A percentile compares a stretch with the other conserved stretches of the same genome.
phyloP scores from a whole-genome alignment of 768 basidiomycete genomes.

The Tylopilus cervinicoccineus region DNA sequence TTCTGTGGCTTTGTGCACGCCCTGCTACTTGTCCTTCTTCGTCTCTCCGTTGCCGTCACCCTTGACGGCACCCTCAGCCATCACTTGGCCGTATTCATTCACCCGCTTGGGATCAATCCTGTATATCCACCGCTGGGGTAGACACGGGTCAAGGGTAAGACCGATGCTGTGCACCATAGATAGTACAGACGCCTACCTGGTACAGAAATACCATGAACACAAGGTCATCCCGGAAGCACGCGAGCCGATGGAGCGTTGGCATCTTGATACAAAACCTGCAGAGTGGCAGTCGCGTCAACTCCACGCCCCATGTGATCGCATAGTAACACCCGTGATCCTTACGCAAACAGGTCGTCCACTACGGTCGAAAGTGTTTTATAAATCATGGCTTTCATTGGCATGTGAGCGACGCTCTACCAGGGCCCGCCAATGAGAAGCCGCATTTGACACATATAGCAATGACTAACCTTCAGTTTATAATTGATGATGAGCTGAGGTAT shows the following conservation, averaged over 20 bases:
- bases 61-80: constrained; percentile 43
- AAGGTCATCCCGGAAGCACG: constrained; percentile 86
- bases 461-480: constrained; percentile 85
- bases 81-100: constrained; percentile 94
- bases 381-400: constrained; percentile 98
- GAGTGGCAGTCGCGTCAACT: constrained; percentile 12
- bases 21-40: constrained; percentile 51
- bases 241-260: constrained; percentile 90
- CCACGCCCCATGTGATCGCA: constrained; percentile 10
- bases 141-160: constrained; percentile 17
- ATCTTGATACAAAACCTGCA: constrained; percentile 91
- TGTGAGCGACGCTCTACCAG: constrained; percentile 85
- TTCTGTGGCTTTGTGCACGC: constrained; percentile 4
- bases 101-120: constrained; percentile 90
- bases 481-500: constrained; percentile 91
- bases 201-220: constrained; percentile 92
- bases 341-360: constrained; percentile 92
- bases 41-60: constrained; percentile 43
- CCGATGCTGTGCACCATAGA: constrained; percentile 1
- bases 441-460: constrained; percentile 10
- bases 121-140: constrained; percentile 88
- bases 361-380: constrained; percentile 90
- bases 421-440: constrained; percentile 3
- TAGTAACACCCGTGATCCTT: constrained; percentile 30
- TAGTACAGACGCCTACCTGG: constrained; percentile 54